phyloP scores from a whole-genome alignment of 768 basidiomycete species.

The Russula vinacea region DNA sequence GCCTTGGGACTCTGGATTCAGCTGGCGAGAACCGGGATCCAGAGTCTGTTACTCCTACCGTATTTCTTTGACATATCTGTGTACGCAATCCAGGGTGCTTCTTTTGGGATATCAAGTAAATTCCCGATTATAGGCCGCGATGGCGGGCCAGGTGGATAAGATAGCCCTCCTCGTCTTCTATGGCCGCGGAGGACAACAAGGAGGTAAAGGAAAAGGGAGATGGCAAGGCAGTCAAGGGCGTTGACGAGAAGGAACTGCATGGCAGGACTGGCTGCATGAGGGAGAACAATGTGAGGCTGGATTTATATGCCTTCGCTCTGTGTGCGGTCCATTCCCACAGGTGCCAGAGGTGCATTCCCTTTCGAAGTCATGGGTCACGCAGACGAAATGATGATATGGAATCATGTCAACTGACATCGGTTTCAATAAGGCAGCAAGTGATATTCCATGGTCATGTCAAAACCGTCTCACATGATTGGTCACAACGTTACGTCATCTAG shows the following conservation, averaged over 20 bases:
- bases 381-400: too few species aligned
- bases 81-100: background rate
- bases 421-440: too few species aligned
- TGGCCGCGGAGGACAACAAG: background rate
- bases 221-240: background rate
- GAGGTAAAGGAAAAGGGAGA: background rate
- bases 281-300: background rate
- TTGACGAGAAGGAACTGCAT: background rate
- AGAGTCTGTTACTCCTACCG: background rate
- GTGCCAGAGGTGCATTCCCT: too few species aligned
- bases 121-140: slow-evolving; percentile 11
- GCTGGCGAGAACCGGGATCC: background rate
- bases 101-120: slow-evolving; percentile 11
- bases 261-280: background rate
- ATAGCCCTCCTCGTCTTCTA: background rate
- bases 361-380: background rate
- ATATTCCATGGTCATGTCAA: too few species aligned
- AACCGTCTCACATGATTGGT: too few species aligned
- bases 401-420: too few species aligned
- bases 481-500: too few species aligned
- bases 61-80: slow-evolving; percentile 11
- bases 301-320: too few species aligned
- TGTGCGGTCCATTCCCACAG: background rate
- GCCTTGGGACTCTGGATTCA: background rate
- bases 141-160: slow-evolving; percentile 12